Evolutionary conservation across 2,329 filamentous ascomycete species (phyloP), one percentile per base, ranked within the genome.

Genomic region (Aureobasidium sp.): DNA sequence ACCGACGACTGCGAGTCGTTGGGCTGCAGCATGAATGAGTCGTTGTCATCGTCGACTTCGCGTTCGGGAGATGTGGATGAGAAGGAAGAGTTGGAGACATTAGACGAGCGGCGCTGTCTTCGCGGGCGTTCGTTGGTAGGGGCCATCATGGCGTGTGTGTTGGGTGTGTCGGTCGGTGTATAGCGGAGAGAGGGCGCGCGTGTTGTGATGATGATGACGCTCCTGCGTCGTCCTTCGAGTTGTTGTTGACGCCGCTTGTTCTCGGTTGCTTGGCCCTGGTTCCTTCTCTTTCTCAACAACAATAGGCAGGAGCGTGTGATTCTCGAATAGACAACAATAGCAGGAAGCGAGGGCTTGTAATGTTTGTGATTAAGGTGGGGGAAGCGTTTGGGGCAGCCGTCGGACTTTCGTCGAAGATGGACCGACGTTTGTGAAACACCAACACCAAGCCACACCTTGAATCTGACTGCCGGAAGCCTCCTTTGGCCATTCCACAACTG

Each of bases 1-100:
- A 97, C 82, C 0, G 93, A 97, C 0, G 93, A 97, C 73, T 94
- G 84, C 4, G 93, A 97, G 77, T 97, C 93, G 77, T 97, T 96
- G 69, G 80, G 75, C 67, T 89, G 87, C 62, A 82, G 84, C 72
- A 89, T 87, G 74, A 94, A 94, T 75, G 94, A 96, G 76, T 97
- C 93, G 67, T 91, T 96, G 76, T 97, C 93, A 71, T 92, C 89
- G 75, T 95, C 91, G 71, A 91, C 88, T 72, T 85, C 85, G 58
- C 88, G 85, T 57, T 82, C 84, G 48, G 89, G 88, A 1, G 89
- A 91, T 71, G 87, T 89, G 62, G 86, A 89, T 8, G 88, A 88
- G 6, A 87, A 89, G 3, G 79, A 81, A 54, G 75, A 78, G 63
- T 69, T 69, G 32, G 71, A 72, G 44, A 59, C 67, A 66, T 71